Evolutionary conservation across 2,329 filamentous ascomycete species (phyloP).

Genomic region (Diaporthe citri): DNA sequence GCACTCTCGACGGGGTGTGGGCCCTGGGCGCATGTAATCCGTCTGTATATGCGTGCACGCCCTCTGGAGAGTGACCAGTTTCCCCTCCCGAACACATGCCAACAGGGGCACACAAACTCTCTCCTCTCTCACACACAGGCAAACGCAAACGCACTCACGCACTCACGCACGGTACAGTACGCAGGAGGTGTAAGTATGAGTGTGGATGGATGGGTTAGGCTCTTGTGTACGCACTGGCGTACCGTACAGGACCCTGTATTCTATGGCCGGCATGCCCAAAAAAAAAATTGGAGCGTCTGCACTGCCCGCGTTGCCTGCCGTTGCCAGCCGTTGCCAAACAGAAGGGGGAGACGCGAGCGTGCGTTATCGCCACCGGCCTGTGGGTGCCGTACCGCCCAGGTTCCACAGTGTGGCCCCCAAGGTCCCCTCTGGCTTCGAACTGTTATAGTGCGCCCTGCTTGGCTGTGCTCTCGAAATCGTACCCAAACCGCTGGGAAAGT

Average conservation of each 20-base stretch:
- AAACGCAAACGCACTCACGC: background rate
- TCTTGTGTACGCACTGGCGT: background rate
- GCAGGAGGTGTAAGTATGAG: background rate
- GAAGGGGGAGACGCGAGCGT: background rate
- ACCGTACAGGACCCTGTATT: conserved; percentile 14
- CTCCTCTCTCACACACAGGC: background rate
- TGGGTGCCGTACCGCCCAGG: background rate
- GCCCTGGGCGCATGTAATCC: background rate
- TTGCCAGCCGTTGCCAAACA: conserved; percentile 35
- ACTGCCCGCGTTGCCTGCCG: background rate
- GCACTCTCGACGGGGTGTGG: background rate
- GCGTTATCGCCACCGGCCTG: conserved; percentile 21
- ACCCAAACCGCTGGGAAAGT: conserved; percentile 26
- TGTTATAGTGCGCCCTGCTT: background rate
- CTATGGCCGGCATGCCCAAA: conserved; percentile 37
- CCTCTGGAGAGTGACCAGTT: background rate
- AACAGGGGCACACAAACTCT: conserved; percentile 5
- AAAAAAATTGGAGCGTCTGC: conserved; percentile 32
- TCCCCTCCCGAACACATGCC: background rate
- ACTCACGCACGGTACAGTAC: conserved; percentile 9
- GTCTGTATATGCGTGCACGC: conserved; percentile 2
- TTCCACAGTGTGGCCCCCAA: conserved; percentile 15
- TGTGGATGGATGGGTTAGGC: background rate
- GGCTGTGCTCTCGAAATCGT: background rate
- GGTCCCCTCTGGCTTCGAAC: background rate